phyloP scores from a whole-genome alignment of 331 rosid genomes.

The Acacia pycnantha region DNA sequence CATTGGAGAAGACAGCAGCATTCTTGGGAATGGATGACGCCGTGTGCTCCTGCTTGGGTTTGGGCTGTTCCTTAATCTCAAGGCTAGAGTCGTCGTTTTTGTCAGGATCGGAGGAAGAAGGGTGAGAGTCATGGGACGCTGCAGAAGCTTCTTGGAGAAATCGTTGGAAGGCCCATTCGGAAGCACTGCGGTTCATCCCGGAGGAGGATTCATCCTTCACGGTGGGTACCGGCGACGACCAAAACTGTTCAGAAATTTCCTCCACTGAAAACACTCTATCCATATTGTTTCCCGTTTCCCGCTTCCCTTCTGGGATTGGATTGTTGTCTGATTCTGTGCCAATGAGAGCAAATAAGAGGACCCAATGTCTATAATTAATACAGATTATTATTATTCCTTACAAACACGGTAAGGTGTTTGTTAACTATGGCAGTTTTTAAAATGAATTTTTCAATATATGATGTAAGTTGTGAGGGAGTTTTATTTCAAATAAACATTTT shows the following conservation, averaged over 20 bases:
- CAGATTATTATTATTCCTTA: background rate
- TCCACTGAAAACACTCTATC: slow-evolving; percentile 87
- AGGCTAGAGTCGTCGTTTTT: slow-evolving; percentile 37
- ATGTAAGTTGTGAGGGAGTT: too few relatives aligned
- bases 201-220: slow-evolving; percentile 33
- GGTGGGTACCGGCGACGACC: slow-evolving; percentile 47
- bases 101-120: slow-evolving; percentile 33
- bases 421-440: too few relatives aligned
- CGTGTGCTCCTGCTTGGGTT: background rate
- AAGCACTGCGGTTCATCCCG: slow-evolving; percentile 74
- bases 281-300: slow-evolving; percentile 40
- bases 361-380: background rate
- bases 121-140: slow-evolving; percentile 31
- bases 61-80: slow-evolving; percentile 35
- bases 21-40: background rate
- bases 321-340: slow-evolving; percentile 2
- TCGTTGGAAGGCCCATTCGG: slow-evolving; percentile 93
- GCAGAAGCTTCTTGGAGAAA: slow-evolving; percentile 63
- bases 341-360: background rate
- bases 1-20: slow-evolving; percentile 24
- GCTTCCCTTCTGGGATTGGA: background rate
- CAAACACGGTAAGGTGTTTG: too few relatives aligned
- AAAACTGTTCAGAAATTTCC: slow-evolving; percentile 72
- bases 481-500: too few relatives aligned
- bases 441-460: too few relatives aligned